Evolutionary conservation across 108 stramenopile species (phyloP), one percentile per base, ranked within the genome.

Genomic region (Stephanodiscus triporus): DNA sequence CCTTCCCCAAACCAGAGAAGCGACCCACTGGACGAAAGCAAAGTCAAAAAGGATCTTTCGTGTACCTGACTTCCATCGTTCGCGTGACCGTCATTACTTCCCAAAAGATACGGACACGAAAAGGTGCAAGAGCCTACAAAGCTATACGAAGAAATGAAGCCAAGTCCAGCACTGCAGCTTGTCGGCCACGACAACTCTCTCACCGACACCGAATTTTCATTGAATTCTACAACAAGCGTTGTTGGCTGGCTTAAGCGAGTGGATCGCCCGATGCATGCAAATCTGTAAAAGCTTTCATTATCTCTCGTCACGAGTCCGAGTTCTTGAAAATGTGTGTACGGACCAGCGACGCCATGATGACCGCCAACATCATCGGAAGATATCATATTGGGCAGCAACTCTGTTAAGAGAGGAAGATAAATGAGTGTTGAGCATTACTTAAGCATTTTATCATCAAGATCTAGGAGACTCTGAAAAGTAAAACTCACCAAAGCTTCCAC

Each of bases 151-250:
- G 80, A 67, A 63, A 68, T 77, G 0, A 85, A 59, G n/a, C 84
- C 84, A 10, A 87, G 67, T 13, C 77, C 83, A 51, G 69, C 27
- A 43, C 66, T 72, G 54, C 37, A 53, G 42, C 48, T 61, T 32
- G 84, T 37, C 11, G 88, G 66, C 88, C 86, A 89, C 10, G 45
- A 6, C 23, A 91, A 27, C 73, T 91, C 88, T 63, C 73, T 73
- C 0, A 95, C 64, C 22, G 63, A 70, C 17, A 83, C 66, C 16
- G 77, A 57, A 23, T 56, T 61, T 20, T 91, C 83, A 49, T 90
- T 89, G 75, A 89, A 91, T 57, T 91, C 90, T 0, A 92, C 38
- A 65, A 79, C 78, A 17, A 94, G 68, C 0, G 90, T 42, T 50
- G 79, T 77, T 22, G 86, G 78, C 32, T 82, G 86, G 47, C 79